Percentiles rank a stretch among this genome's conserved stretches.
These are phyloP conservation scores for Mantamonas sphyraenae DNA, from an alignment of 78 protist genomes.

Conservation along the genomic window DNA sequence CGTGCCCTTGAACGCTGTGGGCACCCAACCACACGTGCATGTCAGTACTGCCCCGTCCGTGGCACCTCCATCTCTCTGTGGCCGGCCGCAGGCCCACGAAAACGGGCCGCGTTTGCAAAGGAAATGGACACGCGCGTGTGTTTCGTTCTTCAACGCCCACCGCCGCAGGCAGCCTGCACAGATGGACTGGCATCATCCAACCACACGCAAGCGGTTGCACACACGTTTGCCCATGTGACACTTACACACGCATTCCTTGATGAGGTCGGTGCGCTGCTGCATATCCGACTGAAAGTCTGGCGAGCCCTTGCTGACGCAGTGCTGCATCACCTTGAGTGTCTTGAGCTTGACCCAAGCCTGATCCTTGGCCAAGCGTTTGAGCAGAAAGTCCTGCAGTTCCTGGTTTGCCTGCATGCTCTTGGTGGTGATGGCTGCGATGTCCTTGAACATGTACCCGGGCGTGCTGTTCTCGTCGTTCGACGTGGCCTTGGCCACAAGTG, in stretches of 20 bases:
- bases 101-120: no score
- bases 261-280: background rate
- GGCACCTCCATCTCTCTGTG: no score
- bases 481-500: background rate
- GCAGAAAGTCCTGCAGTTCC: conserved; percentile 1
- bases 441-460: conserved; percentile 24
- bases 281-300: background rate
- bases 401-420: background rate
- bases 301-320: conserved; percentile 11
- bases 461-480: background rate
- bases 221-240: no score
- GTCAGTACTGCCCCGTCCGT: no score
- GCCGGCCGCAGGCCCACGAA: no score
- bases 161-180: background rate
- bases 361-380: background rate
- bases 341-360: conserved; percentile 1
- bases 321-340: conserved; percentile 4
- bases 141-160: no score
- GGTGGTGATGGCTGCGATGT: background rate
- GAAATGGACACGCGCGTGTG: no score
- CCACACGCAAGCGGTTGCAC: background rate
- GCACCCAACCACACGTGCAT: no score
- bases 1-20: no score
- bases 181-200: background rate
- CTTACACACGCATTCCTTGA: background rate